Percentiles rank a stretch among this genome's conserved stretches.
These are phyloP conservation scores for Malassezia caprae DNA, from an alignment of 1,284 basidiomycete species.

Conservation along the genomic window DNA sequence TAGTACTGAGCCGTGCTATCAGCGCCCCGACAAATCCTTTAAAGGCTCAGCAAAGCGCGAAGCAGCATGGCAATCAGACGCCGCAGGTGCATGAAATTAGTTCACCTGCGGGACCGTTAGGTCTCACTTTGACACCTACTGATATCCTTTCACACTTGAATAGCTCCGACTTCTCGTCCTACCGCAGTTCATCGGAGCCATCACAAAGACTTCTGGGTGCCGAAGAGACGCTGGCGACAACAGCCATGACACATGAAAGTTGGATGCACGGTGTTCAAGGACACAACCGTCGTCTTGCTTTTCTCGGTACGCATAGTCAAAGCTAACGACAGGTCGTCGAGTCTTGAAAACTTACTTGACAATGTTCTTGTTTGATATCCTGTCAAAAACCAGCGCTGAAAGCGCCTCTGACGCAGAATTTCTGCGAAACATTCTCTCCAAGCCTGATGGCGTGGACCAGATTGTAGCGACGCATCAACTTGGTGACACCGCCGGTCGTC, in stretches of 20 bases:
- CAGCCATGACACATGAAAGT: conserved; percentile 41
- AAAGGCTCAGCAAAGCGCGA: background rate
- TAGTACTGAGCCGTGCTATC: background rate
- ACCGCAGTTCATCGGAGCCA: conserved; percentile 13
- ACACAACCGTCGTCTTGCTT: conserved; percentile 40
- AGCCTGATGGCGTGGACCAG: conserved; percentile 22
- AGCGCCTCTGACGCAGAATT: conserved; percentile 13
- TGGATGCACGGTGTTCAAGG: conserved; percentile 28
- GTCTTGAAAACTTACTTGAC: conserved; percentile 36
- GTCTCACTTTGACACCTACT: background rate
- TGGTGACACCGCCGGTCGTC: conserved; percentile 34
- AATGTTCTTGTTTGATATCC: conserved; percentile 30
- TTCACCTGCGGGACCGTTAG: background rate
- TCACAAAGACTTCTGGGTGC: conserved; percentile 18
- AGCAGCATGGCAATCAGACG: background rate
- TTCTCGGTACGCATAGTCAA: conserved; percentile 21
- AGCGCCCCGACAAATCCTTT: background rate
- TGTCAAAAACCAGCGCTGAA: conserved; percentile 5
- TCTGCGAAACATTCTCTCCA: conserved; percentile 24
- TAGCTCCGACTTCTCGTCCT: conserved; percentile 15
- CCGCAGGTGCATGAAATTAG: background rate
- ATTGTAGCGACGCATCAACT: conserved; percentile 32
- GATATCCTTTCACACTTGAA: conserved; percentile 25
- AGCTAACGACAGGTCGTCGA: conserved; percentile 20
- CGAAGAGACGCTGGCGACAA: conserved; percentile 25